These are phyloP conservation scores for Phytophthora ohioensis DNA, from an alignment of 352 stramenopile genomes.

Conservation along the genomic window DNA sequence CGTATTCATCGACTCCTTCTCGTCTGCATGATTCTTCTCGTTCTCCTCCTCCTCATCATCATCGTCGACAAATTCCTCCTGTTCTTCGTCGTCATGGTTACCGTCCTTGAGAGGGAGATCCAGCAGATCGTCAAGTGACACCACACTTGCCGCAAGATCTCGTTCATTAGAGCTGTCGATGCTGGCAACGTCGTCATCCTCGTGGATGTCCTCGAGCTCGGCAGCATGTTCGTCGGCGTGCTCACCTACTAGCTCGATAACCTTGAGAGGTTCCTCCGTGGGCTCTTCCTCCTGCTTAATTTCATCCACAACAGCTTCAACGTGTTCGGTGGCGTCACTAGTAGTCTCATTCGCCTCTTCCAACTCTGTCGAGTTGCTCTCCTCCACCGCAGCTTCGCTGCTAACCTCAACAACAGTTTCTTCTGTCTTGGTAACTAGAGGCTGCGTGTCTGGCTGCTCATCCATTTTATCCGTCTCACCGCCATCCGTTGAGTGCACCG, in stretches of 20 bases:
- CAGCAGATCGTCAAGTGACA: slow-evolving; percentile 43
- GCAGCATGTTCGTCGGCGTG: slow-evolving; percentile 1
- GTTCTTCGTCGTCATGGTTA: slow-evolving; percentile 31
- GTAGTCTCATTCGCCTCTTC: slow-evolving; percentile 10
- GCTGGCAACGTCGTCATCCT: slow-evolving; percentile 31
- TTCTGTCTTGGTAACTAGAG: slow-evolving; percentile 11
- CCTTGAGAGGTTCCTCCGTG: slow-evolving; percentile 7
- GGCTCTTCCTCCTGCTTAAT: slow-evolving; percentile 5
- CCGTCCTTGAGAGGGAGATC: slow-evolving; percentile 32
- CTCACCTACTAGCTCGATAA: slow-evolving; percentile 17
- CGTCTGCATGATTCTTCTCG: slow-evolving; percentile 9
- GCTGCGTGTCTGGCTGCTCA: slow-evolving; percentile 21
- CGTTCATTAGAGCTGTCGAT: slow-evolving; percentile 37
- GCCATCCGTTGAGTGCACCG: slow-evolving; percentile 29
- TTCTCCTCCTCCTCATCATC: slow-evolving; percentile 23
- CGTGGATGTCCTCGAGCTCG: slow-evolving; percentile 9
- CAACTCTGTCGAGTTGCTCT: not conserved
- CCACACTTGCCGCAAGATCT: slow-evolving; percentile 39
- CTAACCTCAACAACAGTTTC: slow-evolving; percentile 5
- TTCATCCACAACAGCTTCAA: not conserved
- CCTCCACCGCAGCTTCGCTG: slow-evolving; percentile 12
- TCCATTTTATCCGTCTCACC: slow-evolving; percentile 24
- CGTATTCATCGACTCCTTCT: slow-evolving; percentile 29
- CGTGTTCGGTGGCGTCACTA: slow-evolving; percentile 7
- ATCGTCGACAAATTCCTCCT: slow-evolving; percentile 37